Conservation (phyloP, 2,329 filamentous ascomycete species). For the Rhynchosporium secalis region DNA sequence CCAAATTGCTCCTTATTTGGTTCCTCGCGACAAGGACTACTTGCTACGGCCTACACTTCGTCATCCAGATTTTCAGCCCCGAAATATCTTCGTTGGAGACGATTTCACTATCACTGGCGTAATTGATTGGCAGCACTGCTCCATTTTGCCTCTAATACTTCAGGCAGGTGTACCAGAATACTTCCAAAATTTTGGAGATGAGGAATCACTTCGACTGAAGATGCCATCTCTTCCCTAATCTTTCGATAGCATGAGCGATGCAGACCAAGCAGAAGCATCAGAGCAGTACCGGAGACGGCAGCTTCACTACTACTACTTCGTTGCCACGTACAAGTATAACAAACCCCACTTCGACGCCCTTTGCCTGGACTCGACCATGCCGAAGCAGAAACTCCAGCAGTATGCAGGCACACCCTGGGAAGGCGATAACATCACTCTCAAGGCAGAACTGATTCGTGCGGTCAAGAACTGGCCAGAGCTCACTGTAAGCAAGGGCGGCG, state of each 20-base stretch:
- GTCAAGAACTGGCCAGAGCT: constrained; percentile 32
- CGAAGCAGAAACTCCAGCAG: constrained; percentile 33
- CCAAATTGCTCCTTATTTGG: constrained; percentile 5
- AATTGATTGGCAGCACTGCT: constrained; percentile 46
- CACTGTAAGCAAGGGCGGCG: constrained; percentile 10
- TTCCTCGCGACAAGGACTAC: constrained; percentile 3
- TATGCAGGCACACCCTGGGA: constrained; percentile 38
- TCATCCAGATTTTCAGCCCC: constrained; percentile 27
- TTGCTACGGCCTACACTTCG: constrained; percentile 19
- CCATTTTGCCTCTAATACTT: constrained; percentile 42
- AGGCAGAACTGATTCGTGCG: constrained; percentile 34
- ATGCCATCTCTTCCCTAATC: constrained; percentile 30
- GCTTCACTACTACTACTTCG: constrained; percentile 40
- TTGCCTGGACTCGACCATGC: constrained; percentile 28
- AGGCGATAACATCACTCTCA: constrained; percentile 36
- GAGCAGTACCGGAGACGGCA: constrained; percentile 37
- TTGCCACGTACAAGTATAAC: constrained; percentile 34
- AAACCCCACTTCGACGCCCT: constrained; percentile 35
- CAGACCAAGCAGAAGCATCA: constrained; percentile 26
- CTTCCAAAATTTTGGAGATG: constrained; percentile 43
- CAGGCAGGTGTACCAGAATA: constrained; percentile 42
- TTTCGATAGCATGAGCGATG: constrained; percentile 27
- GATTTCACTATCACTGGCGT: constrained; percentile 40
- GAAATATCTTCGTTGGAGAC: constrained; percentile 38
- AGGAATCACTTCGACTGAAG: constrained; percentile 34